Conservation (phyloP, 2,329 filamentous ascomycete species). For the Akanthomyces uredinophilus region DNA sequence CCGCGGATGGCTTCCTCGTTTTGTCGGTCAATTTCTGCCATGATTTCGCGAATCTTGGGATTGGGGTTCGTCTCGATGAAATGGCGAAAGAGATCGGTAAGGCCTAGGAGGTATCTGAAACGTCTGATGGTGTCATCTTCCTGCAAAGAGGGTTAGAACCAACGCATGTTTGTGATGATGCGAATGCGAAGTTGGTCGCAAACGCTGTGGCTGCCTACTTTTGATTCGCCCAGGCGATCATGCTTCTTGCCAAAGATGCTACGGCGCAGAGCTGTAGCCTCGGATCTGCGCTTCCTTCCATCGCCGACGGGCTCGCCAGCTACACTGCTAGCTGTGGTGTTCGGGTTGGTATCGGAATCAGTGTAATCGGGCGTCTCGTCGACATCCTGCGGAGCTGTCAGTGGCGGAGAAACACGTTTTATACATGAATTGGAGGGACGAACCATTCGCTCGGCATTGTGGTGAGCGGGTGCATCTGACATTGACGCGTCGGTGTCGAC, state of each 20-base stretch:
- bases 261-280: constrained; percentile 83
- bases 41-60: constrained; percentile 88
- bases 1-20: constrained; percentile 68
- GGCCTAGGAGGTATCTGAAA: constrained; percentile 88
- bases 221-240: constrained; percentile 83
- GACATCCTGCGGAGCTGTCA: constrained; percentile 42
- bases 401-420: not conserved
- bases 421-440: constrained; percentile 15
- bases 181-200: not conserved
- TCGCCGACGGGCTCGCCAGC: constrained; percentile 68
- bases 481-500: constrained; percentile 59
- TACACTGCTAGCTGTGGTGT: constrained; percentile 76
- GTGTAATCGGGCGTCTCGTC: constrained; percentile 63
- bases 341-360: constrained; percentile 62
- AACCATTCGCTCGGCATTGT: constrained; percentile 47
- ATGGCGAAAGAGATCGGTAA: constrained; percentile 96
- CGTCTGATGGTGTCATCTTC: constrained; percentile 92
- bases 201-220: constrained; percentile 49
- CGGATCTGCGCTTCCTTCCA: constrained; percentile 78
- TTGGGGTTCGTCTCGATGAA: constrained; percentile 98
- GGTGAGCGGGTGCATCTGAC: constrained; percentile 51
- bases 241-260: constrained; percentile 95
- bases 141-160: constrained; percentile 37
- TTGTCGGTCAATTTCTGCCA: constrained; percentile 89
- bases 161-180: not conserved